Percentiles rank a stretch among this genome's conserved stretches.
phyloP scores from a whole-genome alignment of 768 basidiomycete genomes.

The Russula emetica region DNA sequence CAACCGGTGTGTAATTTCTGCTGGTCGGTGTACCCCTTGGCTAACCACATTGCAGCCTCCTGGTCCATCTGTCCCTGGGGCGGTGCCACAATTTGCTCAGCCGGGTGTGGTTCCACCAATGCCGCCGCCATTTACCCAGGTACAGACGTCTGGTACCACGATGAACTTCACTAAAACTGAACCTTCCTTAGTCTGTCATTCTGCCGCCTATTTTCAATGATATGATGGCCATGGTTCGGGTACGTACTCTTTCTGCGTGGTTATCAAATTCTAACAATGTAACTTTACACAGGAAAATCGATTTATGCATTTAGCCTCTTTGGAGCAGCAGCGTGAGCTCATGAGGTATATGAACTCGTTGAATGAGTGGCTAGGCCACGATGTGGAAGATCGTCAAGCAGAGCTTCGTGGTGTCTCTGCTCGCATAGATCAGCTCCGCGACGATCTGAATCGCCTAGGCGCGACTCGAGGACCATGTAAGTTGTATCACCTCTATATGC shows the following conservation, averaged over 20 bases:
- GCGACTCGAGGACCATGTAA: slow-evolving; percentile 15
- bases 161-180: neutral
- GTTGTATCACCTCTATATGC: neutral
- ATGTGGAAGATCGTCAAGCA: slow-evolving; percentile 72
- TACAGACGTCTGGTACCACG: slow-evolving; percentile 24
- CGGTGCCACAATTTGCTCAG: neutral
- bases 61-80: neutral
- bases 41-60: slow-evolving; percentile 13
- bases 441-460: slow-evolving; percentile 43
- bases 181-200: slow-evolving; percentile 47
- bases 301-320: slow-evolving; percentile 63
- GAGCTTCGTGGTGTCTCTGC: slow-evolving; percentile 65
- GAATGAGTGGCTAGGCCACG: slow-evolving; percentile 75
- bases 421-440: slow-evolving; percentile 49
- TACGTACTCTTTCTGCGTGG: slow-evolving; percentile 34
- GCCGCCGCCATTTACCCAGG: slow-evolving; percentile 23
- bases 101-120: slow-evolving; percentile 1
- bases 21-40: neutral
- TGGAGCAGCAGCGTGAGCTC: slow-evolving; percentile 74
- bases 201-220: slow-evolving; percentile 61
- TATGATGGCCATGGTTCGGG: slow-evolving; percentile 63
- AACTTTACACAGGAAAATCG: slow-evolving; percentile 59
- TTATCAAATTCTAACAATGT: slow-evolving; percentile 10
- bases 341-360: slow-evolving; percentile 74
- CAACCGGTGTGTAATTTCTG: neutral